A percentile compares a stretch with the other conserved stretches of the same genome.
phyloP scores from a whole-genome alignment of 106 monocot genomes.

The Acorus gramineus region DNA sequence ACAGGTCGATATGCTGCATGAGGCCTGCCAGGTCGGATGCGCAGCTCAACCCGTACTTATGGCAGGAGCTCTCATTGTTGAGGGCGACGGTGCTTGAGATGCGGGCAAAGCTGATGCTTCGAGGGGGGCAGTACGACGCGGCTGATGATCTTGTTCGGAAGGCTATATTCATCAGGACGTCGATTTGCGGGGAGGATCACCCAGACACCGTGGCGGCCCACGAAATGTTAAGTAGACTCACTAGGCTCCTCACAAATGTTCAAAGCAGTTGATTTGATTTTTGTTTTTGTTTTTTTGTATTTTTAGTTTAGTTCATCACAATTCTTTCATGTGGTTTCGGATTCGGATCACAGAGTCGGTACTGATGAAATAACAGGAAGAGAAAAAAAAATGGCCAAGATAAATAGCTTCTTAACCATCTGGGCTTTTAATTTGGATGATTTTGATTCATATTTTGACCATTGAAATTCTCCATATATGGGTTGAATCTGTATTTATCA shows the following conservation, averaged over 20 bases:
- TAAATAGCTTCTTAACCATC: too few relatives aligned
- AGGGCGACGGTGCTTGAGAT: slow-evolving; percentile 73
- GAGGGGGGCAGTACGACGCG: slow-evolving; percentile 57
- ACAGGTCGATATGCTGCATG: slow-evolving; percentile 33
- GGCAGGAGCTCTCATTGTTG: slow-evolving; percentile 67
- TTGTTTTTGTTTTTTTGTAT: slow-evolving; percentile 5
- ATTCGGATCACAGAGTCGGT: slow-evolving; percentile 18
- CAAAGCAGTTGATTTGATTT: slow-evolving; percentile 33
- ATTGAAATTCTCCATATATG: too few relatives aligned
- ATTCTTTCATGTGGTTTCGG: slow-evolving; percentile 44
- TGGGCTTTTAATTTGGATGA: too few relatives aligned
- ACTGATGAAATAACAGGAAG: slow-evolving; percentile 34
- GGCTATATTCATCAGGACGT: slow-evolving; percentile 79
- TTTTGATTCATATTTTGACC: too few relatives aligned
- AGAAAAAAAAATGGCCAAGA: neutral
- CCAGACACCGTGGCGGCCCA: slow-evolving; percentile 73
- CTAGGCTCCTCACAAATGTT: slow-evolving; percentile 65
- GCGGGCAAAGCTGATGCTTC: slow-evolving; percentile 69
- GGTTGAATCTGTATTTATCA: too few relatives aligned
- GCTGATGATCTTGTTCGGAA: slow-evolving; percentile 78
- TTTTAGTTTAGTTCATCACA: slow-evolving; percentile 10
- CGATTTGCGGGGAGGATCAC: slow-evolving; percentile 72
- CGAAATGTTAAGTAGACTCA: slow-evolving; percentile 73
- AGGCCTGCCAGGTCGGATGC: slow-evolving; percentile 25
- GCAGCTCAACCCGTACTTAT: slow-evolving; percentile 36